Evolutionary conservation across 1,284 basidiomycete genomes (phyloP), one percentile per base, ranked within the genome.

Genomic region (Prillingera fragicola): DNA sequence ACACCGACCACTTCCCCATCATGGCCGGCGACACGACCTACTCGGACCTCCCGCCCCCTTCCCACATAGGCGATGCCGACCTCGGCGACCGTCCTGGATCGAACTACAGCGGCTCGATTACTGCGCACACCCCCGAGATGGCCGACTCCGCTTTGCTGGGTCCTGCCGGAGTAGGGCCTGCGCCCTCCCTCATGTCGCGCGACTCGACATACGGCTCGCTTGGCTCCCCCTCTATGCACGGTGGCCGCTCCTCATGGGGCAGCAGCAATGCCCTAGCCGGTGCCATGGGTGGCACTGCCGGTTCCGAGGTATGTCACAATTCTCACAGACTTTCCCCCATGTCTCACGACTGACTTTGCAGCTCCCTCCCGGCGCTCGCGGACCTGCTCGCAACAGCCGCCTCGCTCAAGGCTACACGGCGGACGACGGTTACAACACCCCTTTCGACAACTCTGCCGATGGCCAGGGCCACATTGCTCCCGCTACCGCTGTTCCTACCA

Each of bases 121-220:
- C 44, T 15, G 14, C 21, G 13, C 33, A 29, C 25, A 14, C 31
- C 33, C 44, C 41, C 26, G 38, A 43, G 39, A 36, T 40, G 14
- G 21, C 12, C 32, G 38, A 45, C 37, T 8, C 26, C 18, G 18
- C 19, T 4, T 29, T 27, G 41, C 47, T 47, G 22, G 51, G 51
- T 7, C 41, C 39, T 8, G 22, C 18, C n/a, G 43, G 27, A 12
- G 23, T 28, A 24, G 36, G 17, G 19, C 51, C 45, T 46, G 43
- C 65, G 48, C 26, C 65, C 52, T 43, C 67, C 58, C 23, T 65
- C 59, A 54, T 66, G 35, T 65, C 63, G 18, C 46, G 65, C 21
- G 62, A 68, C 44, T 68, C 65, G 29, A 66, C 66, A 2, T 52
- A 57, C 35, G 43, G 45, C 12, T 52, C 47, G 12, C 42, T 55